Evolutionary conservation across 306 rosid genomes (phyloP), one percentile per base, ranked within the genome.

Genomic region (Rosa chinensis): DNA sequence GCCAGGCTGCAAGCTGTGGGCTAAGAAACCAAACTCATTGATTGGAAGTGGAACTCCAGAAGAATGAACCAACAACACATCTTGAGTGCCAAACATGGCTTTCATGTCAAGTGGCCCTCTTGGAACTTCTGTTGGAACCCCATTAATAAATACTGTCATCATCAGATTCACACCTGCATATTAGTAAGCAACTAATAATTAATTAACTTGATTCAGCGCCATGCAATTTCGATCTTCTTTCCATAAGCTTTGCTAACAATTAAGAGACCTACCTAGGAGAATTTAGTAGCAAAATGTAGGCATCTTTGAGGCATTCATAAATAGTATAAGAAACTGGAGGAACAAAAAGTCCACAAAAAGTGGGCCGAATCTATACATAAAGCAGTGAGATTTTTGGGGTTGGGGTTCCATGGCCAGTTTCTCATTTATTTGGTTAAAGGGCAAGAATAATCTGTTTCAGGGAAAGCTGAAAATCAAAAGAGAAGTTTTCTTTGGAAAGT

Each of bases 131-230:
- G 94, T 91, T 49, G 90, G 84, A 75, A 91, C 78, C 23, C 97
- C 99, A 86, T 95, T 95, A 59, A 95, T 89, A 77, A 91, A 90
- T 77, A 95, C 97, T 10, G 89, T 89, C 80, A 89, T 89, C 71
- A 66, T 66, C 23, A 66, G 13, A 16, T 35, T 66, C 75, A 81
- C 56, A 79, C 93, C 97, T 85, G 88, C 44, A 66, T 66, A 5
- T 16, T 42, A 56, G 16, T 5, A 17, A 37, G 14, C 10, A 23
- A 14, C 18, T 12, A 20, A 7, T 7, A 20, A 55, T 18, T 16
- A 52, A 2, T 6, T 37, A 52, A 49, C 53, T 9, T 1, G 37
- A 12, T 14, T 68, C 23, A n/a, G 47, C 7, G 62, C 73, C 32
- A 21, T n/a, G 66, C 16, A 59, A 59, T 59, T 59, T 55, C 12